phyloP scores from a whole-genome alignment of 73 alveolate genomes.

The Effrenium voratum region DNA sequence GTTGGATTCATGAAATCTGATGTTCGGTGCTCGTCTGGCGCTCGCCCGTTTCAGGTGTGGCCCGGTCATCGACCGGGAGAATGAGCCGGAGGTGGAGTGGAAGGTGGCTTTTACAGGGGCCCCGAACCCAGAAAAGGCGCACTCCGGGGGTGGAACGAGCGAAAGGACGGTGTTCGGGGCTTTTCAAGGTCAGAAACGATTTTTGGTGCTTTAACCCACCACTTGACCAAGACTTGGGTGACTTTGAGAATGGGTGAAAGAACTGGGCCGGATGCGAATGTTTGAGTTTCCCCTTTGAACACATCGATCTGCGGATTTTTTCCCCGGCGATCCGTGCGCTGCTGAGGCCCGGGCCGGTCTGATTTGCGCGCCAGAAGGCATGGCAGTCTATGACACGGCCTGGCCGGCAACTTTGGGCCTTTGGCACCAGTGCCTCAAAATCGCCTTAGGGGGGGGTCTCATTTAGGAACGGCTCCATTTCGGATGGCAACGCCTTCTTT shows the following conservation, averaged over 20 bases:
- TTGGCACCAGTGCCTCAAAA: neutral
- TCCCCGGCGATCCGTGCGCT: neutral
- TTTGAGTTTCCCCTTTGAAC: too few species aligned
- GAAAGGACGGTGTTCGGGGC: too few species aligned
- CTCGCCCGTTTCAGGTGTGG: slow-evolving; percentile 80
- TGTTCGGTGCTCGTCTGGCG: neutral
- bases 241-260: too few species aligned
- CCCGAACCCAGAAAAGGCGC: neutral
- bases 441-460: neutral
- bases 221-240: too few species aligned
- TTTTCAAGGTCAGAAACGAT: neutral
- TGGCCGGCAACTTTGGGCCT: neutral
- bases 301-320: neutral
- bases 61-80: slow-evolving; percentile 51
- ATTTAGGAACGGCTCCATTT: neutral
- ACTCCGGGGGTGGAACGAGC: neutral
- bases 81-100: slow-evolving; percentile 89
- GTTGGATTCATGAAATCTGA: neutral
- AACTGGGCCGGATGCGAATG: neutral
- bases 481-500: neutral
- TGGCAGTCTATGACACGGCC: slow-evolving; percentile 88
- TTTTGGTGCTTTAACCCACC: neutral
- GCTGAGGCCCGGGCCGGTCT: slow-evolving; percentile 75
- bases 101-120: slow-evolving; percentile 65
- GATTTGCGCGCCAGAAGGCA: slow-evolving; percentile 78